Evolutionary conservation across 2,329 filamentous ascomycete genomes (phyloP), one percentile per base, ranked within the genome.

Genomic region (Sporothrix phasma): DNA sequence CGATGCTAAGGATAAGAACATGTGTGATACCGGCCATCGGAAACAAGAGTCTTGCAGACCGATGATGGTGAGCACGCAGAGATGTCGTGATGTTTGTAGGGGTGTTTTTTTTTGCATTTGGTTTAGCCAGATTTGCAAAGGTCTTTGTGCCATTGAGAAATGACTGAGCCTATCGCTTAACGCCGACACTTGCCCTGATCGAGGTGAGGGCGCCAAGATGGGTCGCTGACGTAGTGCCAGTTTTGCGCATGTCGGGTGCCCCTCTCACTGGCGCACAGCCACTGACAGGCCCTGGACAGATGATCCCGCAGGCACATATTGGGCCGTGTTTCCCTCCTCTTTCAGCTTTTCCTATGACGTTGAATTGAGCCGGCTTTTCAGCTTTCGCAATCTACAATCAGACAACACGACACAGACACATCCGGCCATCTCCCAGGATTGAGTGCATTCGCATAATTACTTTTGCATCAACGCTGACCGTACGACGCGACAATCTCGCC

Each of bases 1-100:
- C 94, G 67, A 99, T 83, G 67, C 90, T 94, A 77, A 92, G 84
- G 70, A 97, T 81, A 64, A 97, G 84, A 69, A 96, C 84, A 45
- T 81, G 68, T 5, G 54, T 29, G 13, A 65, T 39, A 26, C 61
- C 51, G 83, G 53, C 77, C 64, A 65, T 65, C 13, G 41, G 39
- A n/a, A 19, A 29, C 34, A 41, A n/a, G 37, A 31, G 51, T 56
- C 10, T 39, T 56, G 5, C 13, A 24, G 51, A 17, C 51, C 34
- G 31, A 31, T 56, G 51, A 29, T 56, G 31, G 31, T 56, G 7
- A 31, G 19, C 51, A 56, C 51, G 24, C 22, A 54, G 34, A 15
- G 34, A 37, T 37, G 34, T 37, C 34, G 43, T 49, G 22, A 24
- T n/a, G n/a, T n/a, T n/a, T 13, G 54, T 26, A 59, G n/a, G 37